Conservation (phyloP, 129 eudicot genomes). For the Flaveria sonorensis region DNA sequence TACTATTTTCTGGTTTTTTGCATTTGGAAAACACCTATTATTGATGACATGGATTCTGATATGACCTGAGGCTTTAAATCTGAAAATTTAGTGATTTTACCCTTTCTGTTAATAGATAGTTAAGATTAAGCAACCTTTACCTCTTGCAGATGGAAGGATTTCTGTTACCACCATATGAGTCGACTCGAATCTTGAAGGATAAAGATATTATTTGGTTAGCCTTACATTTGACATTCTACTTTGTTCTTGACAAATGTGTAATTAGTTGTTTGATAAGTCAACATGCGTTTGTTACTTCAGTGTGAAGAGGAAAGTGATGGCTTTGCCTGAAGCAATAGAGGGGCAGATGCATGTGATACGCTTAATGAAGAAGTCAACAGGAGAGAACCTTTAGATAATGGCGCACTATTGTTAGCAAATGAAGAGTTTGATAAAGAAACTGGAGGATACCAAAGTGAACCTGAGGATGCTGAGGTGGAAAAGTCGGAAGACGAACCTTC, state of each 20-base stretch:
- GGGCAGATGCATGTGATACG: constrained; percentile 35
- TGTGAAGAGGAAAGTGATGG: constrained; percentile 58
- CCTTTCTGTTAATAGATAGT: constrained; percentile 2
- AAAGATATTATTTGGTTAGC: constrained; percentile 84
- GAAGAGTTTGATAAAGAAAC: constrained; percentile 81
- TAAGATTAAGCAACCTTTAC: constrained; percentile 3
- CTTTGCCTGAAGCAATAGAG: constrained; percentile 38
- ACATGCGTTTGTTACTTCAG: constrained; percentile 42
- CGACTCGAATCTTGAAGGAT: constrained; percentile 69
- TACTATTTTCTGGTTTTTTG: neutral
- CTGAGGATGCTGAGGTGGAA: constrained; percentile 45
- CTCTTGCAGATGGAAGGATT: constrained; percentile 85
- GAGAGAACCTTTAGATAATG: constrained; percentile 51
- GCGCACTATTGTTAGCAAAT: constrained; percentile 68
- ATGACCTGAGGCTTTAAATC: neutral
- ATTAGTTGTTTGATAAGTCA: constrained; percentile 19
- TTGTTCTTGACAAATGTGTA: constrained; percentile 18
- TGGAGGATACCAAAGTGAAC: constrained; percentile 74
- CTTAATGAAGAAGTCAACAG: constrained; percentile 38
- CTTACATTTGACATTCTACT: constrained; percentile 12
- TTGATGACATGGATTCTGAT: constrained; percentile 7
- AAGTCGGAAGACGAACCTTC: constrained; percentile 44
- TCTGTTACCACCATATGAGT: constrained; percentile 88
- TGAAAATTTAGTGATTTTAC: neutral
- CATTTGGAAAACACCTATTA: neutral